Evolutionary conservation across 805 yeast genomes (phyloP).

Genomic region (Ascoidea asiatica): DNA sequence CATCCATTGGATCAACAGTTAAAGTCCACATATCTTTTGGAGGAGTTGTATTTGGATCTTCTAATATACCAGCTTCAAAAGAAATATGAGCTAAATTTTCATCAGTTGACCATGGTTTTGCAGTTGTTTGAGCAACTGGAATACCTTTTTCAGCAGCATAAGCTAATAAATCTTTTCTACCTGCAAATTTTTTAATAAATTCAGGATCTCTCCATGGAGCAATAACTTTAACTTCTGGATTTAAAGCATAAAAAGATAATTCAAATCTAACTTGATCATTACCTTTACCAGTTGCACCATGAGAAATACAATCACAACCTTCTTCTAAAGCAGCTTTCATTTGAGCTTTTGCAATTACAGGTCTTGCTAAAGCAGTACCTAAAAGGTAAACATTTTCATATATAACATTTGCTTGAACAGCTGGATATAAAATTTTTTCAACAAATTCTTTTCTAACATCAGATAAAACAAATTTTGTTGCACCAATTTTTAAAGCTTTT

Average conservation of each 20-base stretch:
- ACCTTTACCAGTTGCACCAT: slow-evolving; percentile 99
- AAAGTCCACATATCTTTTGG: slow-evolving; percentile 99
- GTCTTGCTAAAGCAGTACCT: slow-evolving; percentile 98
- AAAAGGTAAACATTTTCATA: slow-evolving; percentile 93
- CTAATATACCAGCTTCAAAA: slow-evolving; percentile 98
- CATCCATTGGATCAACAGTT: slow-evolving; percentile 90
- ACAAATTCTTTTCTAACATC: slow-evolving; percentile 95
- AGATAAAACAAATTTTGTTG: slow-evolving; percentile 84
- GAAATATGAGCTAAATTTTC: slow-evolving; percentile 99
- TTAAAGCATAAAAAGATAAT: slow-evolving; percentile 90
- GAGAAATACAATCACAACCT: slow-evolving; percentile 97
- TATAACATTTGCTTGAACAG: slow-evolving; percentile 94
- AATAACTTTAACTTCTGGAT: slow-evolving; percentile 92
- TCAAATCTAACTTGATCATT: slow-evolving; percentile 99
- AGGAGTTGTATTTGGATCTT: slow-evolving; percentile 97
- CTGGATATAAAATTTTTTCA: slow-evolving; percentile 84
- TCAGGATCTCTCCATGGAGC: slow-evolving; percentile 99
- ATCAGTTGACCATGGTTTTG: slow-evolving; percentile 99
- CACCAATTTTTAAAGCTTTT: slow-evolving; percentile 95
- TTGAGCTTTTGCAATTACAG: slow-evolving; percentile 97
- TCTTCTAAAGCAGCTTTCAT: slow-evolving; percentile 92
- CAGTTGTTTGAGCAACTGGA: slow-evolving; percentile 93
- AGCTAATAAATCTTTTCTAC: slow-evolving; percentile 90
- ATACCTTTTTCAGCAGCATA: slow-evolving; percentile 88
- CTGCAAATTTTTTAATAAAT: slow-evolving; percentile 91